Base-by-base conservation (phyloP, 2,329 filamentous ascomycete genomes). In the Lithohypha guttulata region DNA sequence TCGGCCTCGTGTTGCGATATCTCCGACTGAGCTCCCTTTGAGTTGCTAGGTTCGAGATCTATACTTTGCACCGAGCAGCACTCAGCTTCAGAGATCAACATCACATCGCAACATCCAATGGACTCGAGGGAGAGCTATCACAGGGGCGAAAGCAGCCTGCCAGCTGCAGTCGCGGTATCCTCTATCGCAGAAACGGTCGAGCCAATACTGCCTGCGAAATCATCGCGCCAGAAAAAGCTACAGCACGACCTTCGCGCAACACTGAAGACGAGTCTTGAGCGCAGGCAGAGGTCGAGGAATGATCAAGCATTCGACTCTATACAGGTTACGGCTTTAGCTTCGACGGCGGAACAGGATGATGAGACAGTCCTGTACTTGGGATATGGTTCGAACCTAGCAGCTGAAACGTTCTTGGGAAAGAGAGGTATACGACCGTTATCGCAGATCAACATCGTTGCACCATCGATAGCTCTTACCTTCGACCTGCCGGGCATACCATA, bases 341-440 rank as follows among this genome's bases (percentile, higher is more conserved):
- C 26, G 18, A 9, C 6, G 14, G 4, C 15, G 14, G 15, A 7
- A 7, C 26, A 39, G 9, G 26, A 39, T 6, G 33, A 35, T 17
- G 35, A 65, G 26, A 81, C 81, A 1, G 69, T 86, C 18, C 71
- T 87, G 36, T 89, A 89, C 58, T 74, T 89, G 15, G 89, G 87
- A 8, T 96, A 95, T 57, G 91, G 89, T 50, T 94, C 86, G 37
- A 96, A 96, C 58, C 73, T 96, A 45, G 77, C 72, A 44, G 75
- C 79, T 10, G 66, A 84, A 57, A 93, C 83, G 0, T 95, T 96
- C 59, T 70, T 79, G 33, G 83, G 81, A 42, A 66, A 62, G 43
- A 79, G 89, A 37, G 80, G 80, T 44, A 89, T 96, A 61, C 75
- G 73, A 18, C 91, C 91, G 0, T 53, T 96, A 10, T 85, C 84